Percentiles rank a stretch among this genome's conserved stretches.
Evolutionary conservation across 2,329 filamentous ascomycete species (phyloP).

Genomic region (Laburnicola sp.): DNA sequence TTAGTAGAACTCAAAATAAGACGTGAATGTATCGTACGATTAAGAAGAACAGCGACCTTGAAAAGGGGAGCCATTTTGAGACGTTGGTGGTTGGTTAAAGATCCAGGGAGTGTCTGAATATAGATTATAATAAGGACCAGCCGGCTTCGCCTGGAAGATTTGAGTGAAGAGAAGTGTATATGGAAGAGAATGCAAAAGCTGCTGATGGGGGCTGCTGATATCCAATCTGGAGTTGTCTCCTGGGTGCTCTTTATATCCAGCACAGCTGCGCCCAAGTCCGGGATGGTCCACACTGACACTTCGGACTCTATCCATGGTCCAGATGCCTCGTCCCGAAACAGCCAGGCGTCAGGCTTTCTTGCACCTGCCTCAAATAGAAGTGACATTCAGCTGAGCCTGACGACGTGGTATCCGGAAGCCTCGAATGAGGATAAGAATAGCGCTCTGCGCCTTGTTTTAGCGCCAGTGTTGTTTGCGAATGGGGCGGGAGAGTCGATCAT

Average conservation of each 20-base stretch:
- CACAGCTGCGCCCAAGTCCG: background rate
- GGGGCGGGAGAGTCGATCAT: conserved; percentile 16
- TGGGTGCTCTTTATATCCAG: conserved; percentile 21
- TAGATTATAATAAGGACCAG: conserved; percentile 15
- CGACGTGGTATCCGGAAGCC: conserved; percentile 13
- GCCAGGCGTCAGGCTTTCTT: conserved; percentile 15
- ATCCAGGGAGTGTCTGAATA: conserved; percentile 9
- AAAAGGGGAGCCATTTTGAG: conserved; percentile 33
- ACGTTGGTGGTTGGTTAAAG: background rate
- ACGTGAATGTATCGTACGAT: conserved; percentile 18
- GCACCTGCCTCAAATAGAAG: conserved; percentile 16
- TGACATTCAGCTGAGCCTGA: conserved; percentile 16
- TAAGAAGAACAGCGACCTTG: conserved; percentile 30
- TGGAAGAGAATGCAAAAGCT: conserved; percentile 4
- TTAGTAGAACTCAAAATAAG: background rate
- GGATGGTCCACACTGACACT: conserved; percentile 23
- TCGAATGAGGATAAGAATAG: background rate
- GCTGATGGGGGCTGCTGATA: conserved; percentile 11
- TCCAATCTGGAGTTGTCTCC: conserved; percentile 3
- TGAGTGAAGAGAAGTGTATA: conserved; percentile 5
- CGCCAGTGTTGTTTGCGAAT: conserved; percentile 25
- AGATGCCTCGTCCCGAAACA: conserved; percentile 29
- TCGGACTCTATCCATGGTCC: conserved; percentile 14
- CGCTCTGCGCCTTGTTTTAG: conserved; percentile 21
- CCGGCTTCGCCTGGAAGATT: conserved; percentile 27